Evolutionary conservation across 2,329 filamentous ascomycete species (phyloP).

Genomic region (Ophiosphaerella narmari): DNA sequence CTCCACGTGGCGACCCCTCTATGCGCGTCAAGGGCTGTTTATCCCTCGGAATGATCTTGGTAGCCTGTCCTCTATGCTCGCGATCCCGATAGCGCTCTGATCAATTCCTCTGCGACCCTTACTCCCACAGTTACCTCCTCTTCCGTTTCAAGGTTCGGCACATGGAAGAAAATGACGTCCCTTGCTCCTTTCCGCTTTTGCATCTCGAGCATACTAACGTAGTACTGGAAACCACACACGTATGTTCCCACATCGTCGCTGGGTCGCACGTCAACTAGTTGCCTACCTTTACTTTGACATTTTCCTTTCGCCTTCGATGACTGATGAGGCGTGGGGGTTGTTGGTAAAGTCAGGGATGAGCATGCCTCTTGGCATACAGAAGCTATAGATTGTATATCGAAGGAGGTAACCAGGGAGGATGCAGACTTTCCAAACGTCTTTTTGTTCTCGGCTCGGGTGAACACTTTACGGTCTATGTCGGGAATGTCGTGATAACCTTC

Average conservation of each 20-base stretch:
- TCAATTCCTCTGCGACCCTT: conserved; percentile 36
- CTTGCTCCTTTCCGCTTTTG: conserved; percentile 19
- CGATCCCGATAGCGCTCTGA: conserved; percentile 32
- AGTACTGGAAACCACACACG: conserved; percentile 54
- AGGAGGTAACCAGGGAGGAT: conserved; percentile 24
- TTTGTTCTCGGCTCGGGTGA: conserved; percentile 35
- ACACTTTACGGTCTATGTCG: conserved; percentile 67
- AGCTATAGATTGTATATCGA: conserved; percentile 26
- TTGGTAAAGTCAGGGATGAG: conserved; percentile 7
- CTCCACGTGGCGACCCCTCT: too few species aligned
- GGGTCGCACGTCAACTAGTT: conserved; percentile 36
- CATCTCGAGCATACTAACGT: conserved; percentile 41
- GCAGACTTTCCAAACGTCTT: conserved; percentile 26
- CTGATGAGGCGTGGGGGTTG: neutral
- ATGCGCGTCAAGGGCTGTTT: too few species aligned
- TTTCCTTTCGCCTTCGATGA: conserved; percentile 6
- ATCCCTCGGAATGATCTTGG: too few species aligned
- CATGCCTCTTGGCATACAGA: conserved; percentile 17
- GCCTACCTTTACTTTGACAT: conserved; percentile 4
- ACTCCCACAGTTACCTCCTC: conserved; percentile 39
- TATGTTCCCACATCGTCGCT: conserved; percentile 50
- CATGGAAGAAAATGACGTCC: conserved; percentile 49
- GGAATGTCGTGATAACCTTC: conserved; percentile 68
- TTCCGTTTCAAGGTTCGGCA: conserved; percentile 44
- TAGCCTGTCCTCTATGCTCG: too few species aligned